Evolutionary conservation across 805 yeast species (phyloP).

Genomic region (Kodamaea neixiangensis): DNA sequence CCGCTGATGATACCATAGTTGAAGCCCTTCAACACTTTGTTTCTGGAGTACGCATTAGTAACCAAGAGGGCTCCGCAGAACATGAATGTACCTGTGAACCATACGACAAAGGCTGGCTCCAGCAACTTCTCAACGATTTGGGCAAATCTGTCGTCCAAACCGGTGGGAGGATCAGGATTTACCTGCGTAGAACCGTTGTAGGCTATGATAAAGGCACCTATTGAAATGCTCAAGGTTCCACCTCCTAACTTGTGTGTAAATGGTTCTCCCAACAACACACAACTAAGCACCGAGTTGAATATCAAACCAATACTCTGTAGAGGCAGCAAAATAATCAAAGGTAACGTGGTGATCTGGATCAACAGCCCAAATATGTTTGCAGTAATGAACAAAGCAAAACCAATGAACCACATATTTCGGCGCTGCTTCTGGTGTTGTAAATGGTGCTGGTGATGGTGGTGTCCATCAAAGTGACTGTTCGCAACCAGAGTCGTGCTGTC

Average conservation of each 20-base stretch:
- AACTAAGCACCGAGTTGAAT: conserved; percentile 72
- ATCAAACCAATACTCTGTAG: conserved; percentile 86
- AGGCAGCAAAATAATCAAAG: conserved; percentile 77
- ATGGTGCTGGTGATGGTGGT: conserved; percentile 20
- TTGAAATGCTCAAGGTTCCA: conserved; percentile 68
- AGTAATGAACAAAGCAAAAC: conserved; percentile 66
- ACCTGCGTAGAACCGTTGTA: conserved; percentile 64
- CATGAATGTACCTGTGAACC: conserved; percentile 50
- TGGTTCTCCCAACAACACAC: conserved; percentile 64
- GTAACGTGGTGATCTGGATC: conserved; percentile 81
- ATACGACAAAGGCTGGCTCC: conserved; percentile 52
- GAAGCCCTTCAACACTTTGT: conserved; percentile 47
- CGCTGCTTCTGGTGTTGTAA: conserved; percentile 38
- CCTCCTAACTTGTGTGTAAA: conserved; percentile 57
- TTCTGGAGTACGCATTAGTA: conserved; percentile 18
- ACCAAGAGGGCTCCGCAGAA: conserved; percentile 26
- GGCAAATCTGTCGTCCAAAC: conserved; percentile 36
- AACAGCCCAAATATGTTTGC: conserved; percentile 80
- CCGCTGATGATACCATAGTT: conserved; percentile 72
- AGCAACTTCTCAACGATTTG: conserved; percentile 36
- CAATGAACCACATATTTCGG: conserved; percentile 71
- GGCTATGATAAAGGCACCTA: conserved; percentile 80
- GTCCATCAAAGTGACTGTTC: not conserved
- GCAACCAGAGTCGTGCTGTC: not conserved
- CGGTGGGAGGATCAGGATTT: conserved; percentile 20